Conservation (phyloP, 2,329 filamentous ascomycete species). For the Ceratocystis eucalypticola region DNA sequence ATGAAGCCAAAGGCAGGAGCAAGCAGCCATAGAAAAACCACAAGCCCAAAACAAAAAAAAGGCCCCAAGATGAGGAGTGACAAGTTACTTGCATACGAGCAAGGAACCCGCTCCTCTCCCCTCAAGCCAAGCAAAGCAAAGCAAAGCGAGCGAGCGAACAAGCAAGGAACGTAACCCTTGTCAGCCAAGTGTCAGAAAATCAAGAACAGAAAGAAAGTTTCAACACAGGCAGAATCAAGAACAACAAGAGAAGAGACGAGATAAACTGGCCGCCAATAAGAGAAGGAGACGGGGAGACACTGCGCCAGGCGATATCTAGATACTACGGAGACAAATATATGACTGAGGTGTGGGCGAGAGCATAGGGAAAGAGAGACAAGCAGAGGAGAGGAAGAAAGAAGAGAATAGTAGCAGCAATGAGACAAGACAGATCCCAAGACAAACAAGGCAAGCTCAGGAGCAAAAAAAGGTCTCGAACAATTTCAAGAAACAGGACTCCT, state of each 20-base stretch:
- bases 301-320: neutral
- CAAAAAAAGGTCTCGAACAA: neutral
- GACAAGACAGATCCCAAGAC: neutral
- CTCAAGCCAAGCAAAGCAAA: neutral
- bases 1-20: neutral
- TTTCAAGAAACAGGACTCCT: no score
- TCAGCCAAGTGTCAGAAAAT: neutral
- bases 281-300: neutral
- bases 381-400: neutral
- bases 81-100: conserved; percentile 1
- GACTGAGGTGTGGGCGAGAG: neutral
- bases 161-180: neutral
- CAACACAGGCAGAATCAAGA: neutral
- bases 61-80: neutral
- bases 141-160: neutral
- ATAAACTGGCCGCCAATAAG: neutral
- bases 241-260: neutral
- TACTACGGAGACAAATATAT: no score
- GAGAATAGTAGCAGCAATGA: neutral
- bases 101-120: neutral
- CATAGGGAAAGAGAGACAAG: neutral
- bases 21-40: neutral
- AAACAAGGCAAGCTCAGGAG: neutral
- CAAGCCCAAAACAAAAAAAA: neutral
- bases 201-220: neutral